Percentiles rank a stretch among this genome's conserved stretches.
phyloP scores from a whole-genome alignment of 2,329 filamentous ascomycete genomes.

The Epichloe sibirici region DNA sequence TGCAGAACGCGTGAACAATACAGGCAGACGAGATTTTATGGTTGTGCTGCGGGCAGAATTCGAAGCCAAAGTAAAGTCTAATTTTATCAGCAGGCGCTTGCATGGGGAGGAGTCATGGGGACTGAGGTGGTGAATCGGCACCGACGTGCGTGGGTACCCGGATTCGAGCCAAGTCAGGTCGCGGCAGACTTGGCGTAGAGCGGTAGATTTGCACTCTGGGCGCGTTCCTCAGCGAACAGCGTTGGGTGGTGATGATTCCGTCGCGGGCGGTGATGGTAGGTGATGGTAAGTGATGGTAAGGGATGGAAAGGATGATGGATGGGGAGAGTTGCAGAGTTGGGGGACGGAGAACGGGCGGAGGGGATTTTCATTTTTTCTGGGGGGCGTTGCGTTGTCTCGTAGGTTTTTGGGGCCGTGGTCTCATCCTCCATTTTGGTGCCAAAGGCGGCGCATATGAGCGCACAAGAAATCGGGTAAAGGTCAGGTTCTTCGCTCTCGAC shows the following conservation, averaged over 20 bases:
- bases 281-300: conserved; percentile 12
- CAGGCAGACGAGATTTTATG: background rate
- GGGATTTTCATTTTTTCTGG: conserved; percentile 19
- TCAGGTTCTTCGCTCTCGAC: conserved; percentile 11
- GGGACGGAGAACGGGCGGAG: conserved; percentile 15
- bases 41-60: background rate
- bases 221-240: conserved; percentile 1
- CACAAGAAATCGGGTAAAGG: conserved; percentile 24
- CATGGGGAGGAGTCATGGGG: conserved; percentile 9
- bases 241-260: conserved; percentile 14
- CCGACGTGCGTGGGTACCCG: conserved; percentile 2
- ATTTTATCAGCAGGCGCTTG: conserved; percentile 5
- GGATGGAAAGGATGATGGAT: conserved; percentile 9
- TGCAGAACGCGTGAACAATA: background rate
- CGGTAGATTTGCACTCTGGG: conserved; percentile 6
- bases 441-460: conserved; percentile 27
- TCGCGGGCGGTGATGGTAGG: conserved; percentile 16
- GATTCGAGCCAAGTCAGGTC: conserved; percentile 15
- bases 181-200: conserved; percentile 18
- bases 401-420: conserved; percentile 26
- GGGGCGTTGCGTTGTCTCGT: conserved; percentile 22
- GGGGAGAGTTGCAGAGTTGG: conserved; percentile 9
- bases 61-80: background rate
- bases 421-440: conserved; percentile 28
- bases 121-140: conserved; percentile 12